Evolutionary conservation across 1,284 basidiomycete genomes (phyloP), one percentile per base, ranked within the genome.

Genomic region (Schizophyllum amplum): DNA sequence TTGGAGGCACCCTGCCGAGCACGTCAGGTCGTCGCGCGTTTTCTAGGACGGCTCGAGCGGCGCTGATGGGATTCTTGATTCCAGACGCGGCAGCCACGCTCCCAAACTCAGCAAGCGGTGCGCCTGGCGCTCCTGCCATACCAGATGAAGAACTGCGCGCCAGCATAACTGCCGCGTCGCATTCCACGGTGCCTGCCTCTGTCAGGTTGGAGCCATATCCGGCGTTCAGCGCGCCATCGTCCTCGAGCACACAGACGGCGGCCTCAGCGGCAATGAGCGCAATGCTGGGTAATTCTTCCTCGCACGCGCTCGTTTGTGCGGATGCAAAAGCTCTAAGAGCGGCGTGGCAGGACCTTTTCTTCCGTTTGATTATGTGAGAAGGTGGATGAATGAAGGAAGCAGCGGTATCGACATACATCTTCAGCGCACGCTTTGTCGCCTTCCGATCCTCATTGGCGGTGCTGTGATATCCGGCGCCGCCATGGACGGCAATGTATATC

Each of bases 181-280:
- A 90, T 70, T 91, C 88, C 20, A 89, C 87, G 1, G 69, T 72
- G 7, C 88, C 87, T 21, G 78, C 72, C 5, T 83, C 61, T 0
- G 86, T 90, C 47, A 91, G 71, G 67, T 91, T 91, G 1, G 89
- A 87, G 4, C 89, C 88, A 59, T 78, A 82, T 0, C 87, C 87
- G 67, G 87, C 87, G 62, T 90, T 90, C 51, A 90, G 71, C 59
- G 69, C 69, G 21, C 73, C 73, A 23, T 83, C 77, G 61, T 89
- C 76, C 66, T 90, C 87, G 26, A 90, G 72, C 22, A 72, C 65
- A 3, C 67, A 59, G 55, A 90, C 82, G 1, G 83, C 79, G 24
- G 66, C 64, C 64, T 79, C 77, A 0, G 83, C 79, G 46, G 78
- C 71, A 21, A 74, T 67, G 11, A 82, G 63, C 21, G 76, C 69